Base-by-base conservation (phyloP, 176 grass and related monocot species). In the Poa pratensis region DNA sequence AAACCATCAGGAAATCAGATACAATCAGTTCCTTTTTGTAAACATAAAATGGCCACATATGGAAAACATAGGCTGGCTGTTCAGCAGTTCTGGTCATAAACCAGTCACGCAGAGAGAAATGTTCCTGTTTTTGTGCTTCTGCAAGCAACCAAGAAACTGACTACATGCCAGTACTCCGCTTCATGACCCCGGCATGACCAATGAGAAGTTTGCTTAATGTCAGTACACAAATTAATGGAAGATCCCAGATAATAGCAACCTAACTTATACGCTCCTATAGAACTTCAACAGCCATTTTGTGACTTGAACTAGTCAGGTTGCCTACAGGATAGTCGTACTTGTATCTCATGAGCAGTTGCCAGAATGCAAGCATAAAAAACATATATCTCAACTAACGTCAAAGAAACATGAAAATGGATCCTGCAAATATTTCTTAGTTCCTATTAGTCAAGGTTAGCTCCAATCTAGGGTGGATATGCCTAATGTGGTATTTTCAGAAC, bases 1-100 rank as follows among this genome's bases (percentile, higher is more conserved):
- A 77, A 73, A 83, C 22, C 63, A 72, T 26, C 28, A 78, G 53
- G 80, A 71, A 80, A 83, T 17, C 34, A 70, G 22, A 60, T 57
- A 50, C 10, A 0, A 8, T 0, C 9, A 9, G 4, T 74, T 66
- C 18, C 46, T 75, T 32, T 10, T 66, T 81, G 11, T 45, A 67
- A 77, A 81, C 34, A 81, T 67, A 75, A 26, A 70, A 11, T 65
- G n/a, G 16, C 17, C 69, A 55, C 9, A 66, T 65, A 16, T 63
- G 17, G 39, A 78, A 81, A 86, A 24, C 40, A 24, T 65, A 87
- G 61, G 30, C 16, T 81, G 35, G 69, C 37, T 10, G 7, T 30
- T 64, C 64, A 42, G 23, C 24, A 69, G 37, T 23, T 79, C 61
- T 7, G 17, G 20, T 74, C 32, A 87, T 79, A 66, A 75, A 75